Evolutionary conservation across 805 yeast species (phyloP), one percentile per base, ranked within the genome.

Genomic region (Vanderwaltozyma verrucispora): DNA sequence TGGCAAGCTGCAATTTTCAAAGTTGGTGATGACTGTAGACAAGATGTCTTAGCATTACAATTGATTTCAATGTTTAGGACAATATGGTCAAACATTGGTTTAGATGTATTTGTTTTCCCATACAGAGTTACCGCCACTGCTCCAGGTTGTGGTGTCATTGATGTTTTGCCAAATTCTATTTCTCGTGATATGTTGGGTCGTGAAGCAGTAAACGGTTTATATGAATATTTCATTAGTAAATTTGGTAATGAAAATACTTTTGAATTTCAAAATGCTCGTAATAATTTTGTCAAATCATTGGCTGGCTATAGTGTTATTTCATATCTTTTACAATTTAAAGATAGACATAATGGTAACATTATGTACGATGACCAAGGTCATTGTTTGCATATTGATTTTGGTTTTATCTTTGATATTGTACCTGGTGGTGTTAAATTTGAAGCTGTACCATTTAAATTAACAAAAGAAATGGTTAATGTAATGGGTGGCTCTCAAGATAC

Each of bases 341-440:
- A 92, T 64, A 75, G 99, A 54, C 99, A 92, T 62, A 92, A 92
- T 63, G 99, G 99, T 59, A 92, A 92, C 60, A 89, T 92, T 45
- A 80, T 92, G 84, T 85, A 92, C 54, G 98, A 92, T 56, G 85
- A 80, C 42, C 81, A 84, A 51, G 99, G 99, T 5, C 96, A 92
- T 56, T 75, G 94, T 43, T 65, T 94, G 44, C 99, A 92, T 61
- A 85, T 94, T 60, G 99, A 92, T 64, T 92, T 92, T 65, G 99
- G 99, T 3, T 92, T 92, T 71, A 88, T 96, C 52, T 94, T 92
- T 58, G 99, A 92, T 64, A 92, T 92, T 59, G 96, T 85, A 25
- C 99, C 99, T 9, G 99, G 99, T 47, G 98, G 98, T 26, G 96
- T 92, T 34, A 85, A 80, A 53, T 94, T 92, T 56, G 99, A 92